Base-by-base conservation (phyloP, 129 eudicot species). In the Tanacetum coccineum region DNA sequence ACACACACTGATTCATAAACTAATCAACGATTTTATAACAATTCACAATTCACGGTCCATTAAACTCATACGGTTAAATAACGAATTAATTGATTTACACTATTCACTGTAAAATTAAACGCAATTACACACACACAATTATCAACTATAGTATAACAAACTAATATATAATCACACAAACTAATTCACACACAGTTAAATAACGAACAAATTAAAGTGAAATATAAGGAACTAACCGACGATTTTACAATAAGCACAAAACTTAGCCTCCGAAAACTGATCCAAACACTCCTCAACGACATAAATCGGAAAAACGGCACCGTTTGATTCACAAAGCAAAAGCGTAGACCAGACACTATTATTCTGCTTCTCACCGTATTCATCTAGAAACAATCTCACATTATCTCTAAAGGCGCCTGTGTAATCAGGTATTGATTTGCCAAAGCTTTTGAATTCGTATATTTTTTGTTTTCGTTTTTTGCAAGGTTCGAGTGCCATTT, bases 221-320 rank as follows among this genome's bases (percentile, higher is more conserved):
- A n/a, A n/a, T n/a, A n/a, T n/a, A n/a, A n/a, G n/a, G n/a, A n/a
- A n/a, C 74, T 67, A 18, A 88, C 96, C 91, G 69, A 85, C 54
- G 64, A 69, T 67, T 88, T 79, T 81, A 55, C 96, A 88, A 79
- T 85, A 83, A 71, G 68, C 22, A 59, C 96, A 88, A 36, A 88
- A 80, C 3, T 91, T 83, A 42, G 11, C 52, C 7, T 36, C 2
- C 11, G 85, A 78, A 21, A 25, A 45, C 9, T 78, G 72, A 56
- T 68, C 20, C n/a, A 77, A 56, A 59, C 47, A 70, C 70, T 88
- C 96, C 70, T 88, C 83, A 22, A 85, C 39, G 8, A 70, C 60
- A 54, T 82, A 85, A 26, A 88, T 80, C 56, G 76, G 76, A 40
- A 82, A 73, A 75, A 78, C 80, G 53, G 55, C 80, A 13, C 80